These are phyloP conservation scores for Chalciporus piperatus DNA, from an alignment of 768 basidiomycete genomes.

Conservation along the genomic window DNA sequence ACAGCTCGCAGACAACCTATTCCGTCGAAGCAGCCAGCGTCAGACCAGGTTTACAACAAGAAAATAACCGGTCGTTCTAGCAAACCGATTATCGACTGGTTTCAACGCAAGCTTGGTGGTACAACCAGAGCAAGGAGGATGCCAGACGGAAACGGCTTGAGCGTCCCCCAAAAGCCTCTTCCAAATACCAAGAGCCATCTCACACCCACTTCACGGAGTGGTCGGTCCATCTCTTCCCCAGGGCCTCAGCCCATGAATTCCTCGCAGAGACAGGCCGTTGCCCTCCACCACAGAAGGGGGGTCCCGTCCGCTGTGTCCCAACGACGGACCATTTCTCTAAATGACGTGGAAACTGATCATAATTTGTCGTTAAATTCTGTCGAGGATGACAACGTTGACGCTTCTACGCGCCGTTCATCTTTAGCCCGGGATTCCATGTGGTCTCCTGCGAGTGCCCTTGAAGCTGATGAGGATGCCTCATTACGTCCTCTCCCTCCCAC, in stretches of 20 bases:
- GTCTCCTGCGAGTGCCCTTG: conserved; percentile 72
- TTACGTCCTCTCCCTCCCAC: conserved; percentile 87
- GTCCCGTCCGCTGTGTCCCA: conserved; percentile 29
- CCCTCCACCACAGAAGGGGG: conserved; percentile 17
- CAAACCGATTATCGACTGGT: conserved; percentile 88
- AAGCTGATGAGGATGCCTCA: conserved; percentile 95
- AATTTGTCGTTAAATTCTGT: conserved; percentile 36
- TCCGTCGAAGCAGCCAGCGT: conserved; percentile 22
- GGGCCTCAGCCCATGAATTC: conserved; percentile 18
- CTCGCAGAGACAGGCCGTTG: conserved; percentile 26
- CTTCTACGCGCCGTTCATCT: conserved; percentile 52
- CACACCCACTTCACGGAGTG: conserved; percentile 19
- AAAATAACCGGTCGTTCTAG: conserved; percentile 68
- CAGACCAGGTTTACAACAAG: conserved; percentile 45
- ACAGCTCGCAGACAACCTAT: conserved; percentile 15
- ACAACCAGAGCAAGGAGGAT: conserved; percentile 56
- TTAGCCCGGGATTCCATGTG: conserved; percentile 71
- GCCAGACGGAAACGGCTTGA: conserved; percentile 30
- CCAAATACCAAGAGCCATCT: conserved; percentile 17
- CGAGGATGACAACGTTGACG: conserved; percentile 43
- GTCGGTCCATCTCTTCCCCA: conserved; percentile 31
- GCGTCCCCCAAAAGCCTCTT: conserved; percentile 9
- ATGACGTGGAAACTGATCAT: conserved; percentile 51
- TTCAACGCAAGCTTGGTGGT: conserved; percentile 81
- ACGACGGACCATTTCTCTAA: conserved; percentile 63